Evolutionary conservation across 2,329 filamentous ascomycete genomes (phyloP), one percentile per base, ranked within the genome.

Genomic region (Aspergillus luchuensis): DNA sequence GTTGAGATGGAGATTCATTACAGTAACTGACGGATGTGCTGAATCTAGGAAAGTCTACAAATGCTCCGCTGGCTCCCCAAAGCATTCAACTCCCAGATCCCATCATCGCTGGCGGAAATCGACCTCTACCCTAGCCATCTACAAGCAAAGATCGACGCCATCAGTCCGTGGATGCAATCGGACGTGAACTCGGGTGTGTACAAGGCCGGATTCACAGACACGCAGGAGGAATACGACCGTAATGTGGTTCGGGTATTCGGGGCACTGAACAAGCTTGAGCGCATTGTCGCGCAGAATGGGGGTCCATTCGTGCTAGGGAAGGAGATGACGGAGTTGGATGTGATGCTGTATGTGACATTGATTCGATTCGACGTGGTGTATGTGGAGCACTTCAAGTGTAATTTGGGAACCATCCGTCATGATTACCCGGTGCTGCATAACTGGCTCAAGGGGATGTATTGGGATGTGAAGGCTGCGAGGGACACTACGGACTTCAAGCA

Each of bases 381-480:
- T 68, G 84, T 86, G 11, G 85, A 88, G 76, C 86, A 88, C 72
- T 89, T 89, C 78, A 89, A 88, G 75, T 86, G 84, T 67, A 88
- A 89, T 70, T 71, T 89, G 30, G 84, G 85, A 2, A 87, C 78
- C 10, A 81, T 89, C 45, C 76, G 87, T 5, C 82, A 85, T 67
- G 80, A 85, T 58, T 89, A 89, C 66, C 86, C 86, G 0, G 79
- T 84, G 10, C 67, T 88, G 58, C 79, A 86, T 69, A 85, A 86
- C 63, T 89, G 85, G 84, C 64, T 89, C 64, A 85, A 82, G 72
- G 79, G 79, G 36, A 68, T 87, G 69, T 88, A 87, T 73, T 87
- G 83, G 80, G 81, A 84, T 60, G 78, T 83, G 1, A 67, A 74
- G 17, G 84, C 81, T 0, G 86, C 86, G 62, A 80, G 72, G 59